Evolutionary conservation across 768 basidiomycete genomes (phyloP).

Genomic region (Cystofilobasidium bisporidii): DNA sequence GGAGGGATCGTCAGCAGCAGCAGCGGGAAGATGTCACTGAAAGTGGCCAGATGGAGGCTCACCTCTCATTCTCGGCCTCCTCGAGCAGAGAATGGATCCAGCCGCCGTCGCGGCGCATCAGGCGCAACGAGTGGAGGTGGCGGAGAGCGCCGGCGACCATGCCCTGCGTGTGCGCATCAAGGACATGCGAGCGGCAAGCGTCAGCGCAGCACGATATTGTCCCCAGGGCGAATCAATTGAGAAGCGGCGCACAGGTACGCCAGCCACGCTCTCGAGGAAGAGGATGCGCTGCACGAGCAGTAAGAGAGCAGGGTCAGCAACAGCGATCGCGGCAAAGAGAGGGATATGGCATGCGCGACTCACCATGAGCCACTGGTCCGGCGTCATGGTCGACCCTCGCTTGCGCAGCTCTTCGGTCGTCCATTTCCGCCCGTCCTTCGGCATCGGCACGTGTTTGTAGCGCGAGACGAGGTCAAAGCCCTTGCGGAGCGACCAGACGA

Average conservation of each 20-base stretch:
- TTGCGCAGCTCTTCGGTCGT: constrained; percentile 62
- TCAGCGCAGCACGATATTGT: too few species aligned
- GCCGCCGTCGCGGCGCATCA: constrained; percentile 55
- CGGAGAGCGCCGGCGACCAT: constrained; percentile 47
- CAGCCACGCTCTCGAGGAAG: not conserved
- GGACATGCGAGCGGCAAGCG: too few species aligned
- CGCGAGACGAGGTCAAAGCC: constrained; percentile 61
- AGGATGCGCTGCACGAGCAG: too few species aligned
- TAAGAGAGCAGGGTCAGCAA: too few species aligned
- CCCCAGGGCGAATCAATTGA: too few species aligned
- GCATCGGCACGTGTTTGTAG: constrained; percentile 24
- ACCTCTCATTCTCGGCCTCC: constrained; percentile 51
- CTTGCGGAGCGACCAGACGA: constrained; percentile 50
- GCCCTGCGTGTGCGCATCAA: constrained; percentile 19
- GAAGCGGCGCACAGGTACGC: constrained; percentile 49
- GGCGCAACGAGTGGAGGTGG: constrained; percentile 75
- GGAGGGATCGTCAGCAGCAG: not conserved
- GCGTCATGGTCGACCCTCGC: constrained; percentile 62
- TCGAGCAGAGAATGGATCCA: constrained; percentile 94
- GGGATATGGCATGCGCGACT: not conserved
- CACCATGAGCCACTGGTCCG: constrained; percentile 66
- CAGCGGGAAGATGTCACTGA: not conserved
- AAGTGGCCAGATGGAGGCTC: not conserved
- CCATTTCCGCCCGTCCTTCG: constrained; percentile 49
- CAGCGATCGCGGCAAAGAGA: not conserved